These are phyloP conservation scores for Alternaria brassicicola DNA, from an alignment of 2,329 filamentous ascomycete genomes.

Conservation along the genomic window DNA sequence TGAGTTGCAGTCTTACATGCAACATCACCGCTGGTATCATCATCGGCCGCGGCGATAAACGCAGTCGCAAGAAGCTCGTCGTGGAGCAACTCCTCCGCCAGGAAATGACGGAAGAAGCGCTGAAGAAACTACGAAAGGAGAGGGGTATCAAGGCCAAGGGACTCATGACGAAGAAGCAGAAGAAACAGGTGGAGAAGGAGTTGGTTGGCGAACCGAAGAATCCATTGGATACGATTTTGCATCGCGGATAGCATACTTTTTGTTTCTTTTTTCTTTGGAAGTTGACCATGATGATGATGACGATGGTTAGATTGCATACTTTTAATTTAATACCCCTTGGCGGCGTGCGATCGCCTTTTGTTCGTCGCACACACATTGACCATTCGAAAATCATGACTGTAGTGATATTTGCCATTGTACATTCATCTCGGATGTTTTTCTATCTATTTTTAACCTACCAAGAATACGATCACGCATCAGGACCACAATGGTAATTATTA, in stretches of 20 bases:
- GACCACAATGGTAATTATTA: no score
- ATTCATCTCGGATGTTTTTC: no score
- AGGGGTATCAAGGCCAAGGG: conserved; percentile 40
- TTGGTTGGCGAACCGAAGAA: conserved; percentile 33
- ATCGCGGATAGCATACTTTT: conserved; percentile 26
- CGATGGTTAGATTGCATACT: neutral
- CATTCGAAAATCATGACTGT: no score
- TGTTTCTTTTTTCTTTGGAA: neutral
- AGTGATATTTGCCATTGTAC: no score
- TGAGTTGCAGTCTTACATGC: conserved; percentile 76
- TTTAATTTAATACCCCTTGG: neutral
- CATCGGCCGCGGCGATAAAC: conserved; percentile 76
- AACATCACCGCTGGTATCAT: conserved; percentile 79
- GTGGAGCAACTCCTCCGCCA: conserved; percentile 77
- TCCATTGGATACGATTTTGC: conserved; percentile 34
- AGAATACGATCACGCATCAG: no score
- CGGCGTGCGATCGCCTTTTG: neutral
- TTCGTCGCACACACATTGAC: neutral
- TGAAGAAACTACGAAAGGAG: conserved; percentile 60
- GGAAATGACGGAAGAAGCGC: conserved; percentile 70
- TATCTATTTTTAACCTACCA: no score
- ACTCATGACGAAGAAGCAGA: conserved; percentile 32
- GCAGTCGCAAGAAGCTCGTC: conserved; percentile 83
- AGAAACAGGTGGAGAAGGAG: conserved; percentile 27
- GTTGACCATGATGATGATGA: neutral